These are phyloP conservation scores for Fusarium drepaniforme DNA, from an alignment of 2,329 filamentous ascomycete genomes.

Conservation along the genomic window DNA sequence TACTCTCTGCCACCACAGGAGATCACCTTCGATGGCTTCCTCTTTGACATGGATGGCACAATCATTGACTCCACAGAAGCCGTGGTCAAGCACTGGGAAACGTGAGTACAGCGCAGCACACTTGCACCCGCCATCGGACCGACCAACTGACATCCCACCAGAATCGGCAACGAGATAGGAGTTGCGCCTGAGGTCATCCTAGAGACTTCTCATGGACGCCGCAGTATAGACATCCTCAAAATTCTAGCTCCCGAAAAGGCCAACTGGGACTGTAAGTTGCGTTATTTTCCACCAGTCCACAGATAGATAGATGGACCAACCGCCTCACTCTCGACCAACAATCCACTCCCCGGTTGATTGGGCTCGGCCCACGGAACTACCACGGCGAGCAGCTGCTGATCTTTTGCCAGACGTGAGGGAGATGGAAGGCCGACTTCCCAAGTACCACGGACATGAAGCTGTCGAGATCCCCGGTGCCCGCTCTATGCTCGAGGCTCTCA, in stretches of 20 bases:
- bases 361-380: background rate
- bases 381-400: conserved; percentile 25
- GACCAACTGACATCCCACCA: conserved; percentile 47
- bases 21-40: conserved; percentile 66
- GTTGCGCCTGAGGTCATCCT: conserved; percentile 88
- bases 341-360: background rate
- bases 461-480: conserved; percentile 89
- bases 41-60: conserved; percentile 86
- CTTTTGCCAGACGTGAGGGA: conserved; percentile 75
- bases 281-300: background rate
- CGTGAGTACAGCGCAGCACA: conserved; percentile 56
- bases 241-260: conserved; percentile 86
- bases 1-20: conserved; percentile 59
- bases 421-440: conserved; percentile 83
- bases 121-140: background rate
- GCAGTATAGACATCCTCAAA: conserved; percentile 87
- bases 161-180: conserved; percentile 85
- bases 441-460: conserved; percentile 81
- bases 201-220: conserved; percentile 89
- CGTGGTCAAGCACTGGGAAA: conserved; percentile 82
- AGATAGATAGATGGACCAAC: background rate
- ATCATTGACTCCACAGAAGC: conserved; percentile 86
- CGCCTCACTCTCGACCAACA: conserved; percentile 11
- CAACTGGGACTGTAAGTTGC: conserved; percentile 87
- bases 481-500: conserved; percentile 75